Conservation (phyloP, 2,329 filamentous ascomycete genomes). For the Penicillium sp. region DNA sequence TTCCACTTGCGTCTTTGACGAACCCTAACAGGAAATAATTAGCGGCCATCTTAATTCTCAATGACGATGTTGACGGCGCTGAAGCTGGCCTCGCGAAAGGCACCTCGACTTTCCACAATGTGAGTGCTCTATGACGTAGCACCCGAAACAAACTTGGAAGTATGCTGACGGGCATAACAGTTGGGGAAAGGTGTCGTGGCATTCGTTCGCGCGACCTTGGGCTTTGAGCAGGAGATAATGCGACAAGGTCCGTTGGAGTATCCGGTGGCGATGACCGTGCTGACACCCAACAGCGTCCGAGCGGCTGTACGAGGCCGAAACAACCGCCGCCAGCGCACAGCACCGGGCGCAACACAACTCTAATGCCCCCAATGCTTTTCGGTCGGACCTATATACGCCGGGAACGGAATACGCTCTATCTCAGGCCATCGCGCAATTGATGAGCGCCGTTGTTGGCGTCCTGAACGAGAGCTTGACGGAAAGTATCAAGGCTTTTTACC, state of each 20-base stretch:
- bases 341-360: constrained; percentile 68
- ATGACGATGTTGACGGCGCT: constrained; percentile 85
- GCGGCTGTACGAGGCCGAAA: constrained; percentile 72
- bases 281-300: constrained; percentile 56
- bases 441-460: constrained; percentile 83
- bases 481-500: constrained; percentile 87
- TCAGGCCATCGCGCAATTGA: constrained; percentile 80
- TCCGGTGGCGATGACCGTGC: background rate
- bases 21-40: constrained; percentile 14
- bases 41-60: constrained; percentile 73
- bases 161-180: constrained; percentile 37
- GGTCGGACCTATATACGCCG: constrained; percentile 68
- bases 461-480: constrained; percentile 92
- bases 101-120: constrained; percentile 81
- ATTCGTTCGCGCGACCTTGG: constrained; percentile 82
- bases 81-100: constrained; percentile 69
- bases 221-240: constrained; percentile 91
- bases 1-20: background rate
- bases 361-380: constrained; percentile 51
- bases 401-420: constrained; percentile 86
- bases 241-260: constrained; percentile 56
- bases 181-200: constrained; percentile 76
- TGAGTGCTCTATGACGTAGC: constrained; percentile 32
- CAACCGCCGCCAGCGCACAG: constrained; percentile 71
- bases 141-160: background rate